Evolutionary conservation across 345 rosid genomes (phyloP).

Genomic region (Camelina neglecta): DNA sequence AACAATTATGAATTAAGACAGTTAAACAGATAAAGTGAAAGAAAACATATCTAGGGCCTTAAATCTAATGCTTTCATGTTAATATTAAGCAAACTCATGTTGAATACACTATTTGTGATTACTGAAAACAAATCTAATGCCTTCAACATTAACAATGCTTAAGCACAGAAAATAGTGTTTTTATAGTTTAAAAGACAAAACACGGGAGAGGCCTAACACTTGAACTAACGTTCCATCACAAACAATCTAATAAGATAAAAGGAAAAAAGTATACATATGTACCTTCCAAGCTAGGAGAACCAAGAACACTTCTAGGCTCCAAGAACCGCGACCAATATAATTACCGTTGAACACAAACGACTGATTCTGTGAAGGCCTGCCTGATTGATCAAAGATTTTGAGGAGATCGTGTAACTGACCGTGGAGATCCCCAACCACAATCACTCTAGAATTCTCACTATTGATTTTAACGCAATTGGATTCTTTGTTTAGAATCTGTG

Average conservation of each 20-base stretch:
- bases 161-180: background rate
- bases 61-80: background rate
- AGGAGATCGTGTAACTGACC: constrained; percentile 56
- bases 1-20: background rate
- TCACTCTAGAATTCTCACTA: constrained; percentile 40
- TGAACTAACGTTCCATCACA: background rate
- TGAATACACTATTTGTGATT: background rate
- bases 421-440: constrained; percentile 54
- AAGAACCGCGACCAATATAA: constrained; percentile 51
- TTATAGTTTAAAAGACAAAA: constrained; percentile 2
- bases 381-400: constrained; percentile 49
- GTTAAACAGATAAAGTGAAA: background rate
- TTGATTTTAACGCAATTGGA: constrained; percentile 46
- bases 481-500: constrained; percentile 48
- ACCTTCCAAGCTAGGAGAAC: constrained; percentile 63
- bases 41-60: background rate
- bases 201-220: background rate
- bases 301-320: constrained; percentile 53
- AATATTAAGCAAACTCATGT: background rate
- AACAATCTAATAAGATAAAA: background rate
- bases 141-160: background rate
- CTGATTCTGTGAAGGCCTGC: constrained; percentile 50
- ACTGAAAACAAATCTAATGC: background rate
- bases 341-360: constrained; percentile 50
- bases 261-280: constrained; percentile 4